Conservation (phyloP, 192 early-diverging fungal species). For the Thamnidium elegans region DNA sequence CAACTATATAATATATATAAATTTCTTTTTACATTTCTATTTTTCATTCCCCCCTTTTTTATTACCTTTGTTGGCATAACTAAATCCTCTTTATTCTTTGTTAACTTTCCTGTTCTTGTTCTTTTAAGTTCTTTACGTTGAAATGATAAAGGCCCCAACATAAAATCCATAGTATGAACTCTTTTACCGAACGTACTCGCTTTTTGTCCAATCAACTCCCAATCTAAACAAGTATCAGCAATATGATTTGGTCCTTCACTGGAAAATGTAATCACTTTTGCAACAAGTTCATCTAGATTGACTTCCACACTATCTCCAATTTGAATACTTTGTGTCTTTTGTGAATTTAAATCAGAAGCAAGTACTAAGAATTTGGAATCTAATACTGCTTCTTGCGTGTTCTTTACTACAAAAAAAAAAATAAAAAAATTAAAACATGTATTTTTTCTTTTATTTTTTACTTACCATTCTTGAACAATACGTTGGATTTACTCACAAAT, state of each 20-base stretch:
- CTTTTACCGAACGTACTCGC: constrained; percentile 51
- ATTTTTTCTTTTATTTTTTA: not conserved
- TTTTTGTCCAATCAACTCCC: constrained; percentile 56
- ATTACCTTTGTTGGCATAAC: constrained; percentile 44
- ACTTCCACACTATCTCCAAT: constrained; percentile 57
- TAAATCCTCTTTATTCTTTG: constrained; percentile 47
- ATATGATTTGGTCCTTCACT: constrained; percentile 47
- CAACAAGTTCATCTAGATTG: constrained; percentile 74
- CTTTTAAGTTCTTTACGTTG: constrained; percentile 50
- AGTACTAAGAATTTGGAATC: constrained; percentile 81
- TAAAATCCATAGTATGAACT: constrained; percentile 72
- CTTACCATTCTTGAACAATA: constrained; percentile 19
- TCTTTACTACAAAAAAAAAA: constrained; percentile 52
- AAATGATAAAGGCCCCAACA: constrained; percentile 74
- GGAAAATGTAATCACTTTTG: constrained; percentile 44
- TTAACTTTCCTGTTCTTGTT: constrained; percentile 34
- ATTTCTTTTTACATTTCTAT: not conserved
- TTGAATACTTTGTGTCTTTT: constrained; percentile 75
- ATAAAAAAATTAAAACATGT: not conserved
- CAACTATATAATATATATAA: constrained; percentile 29
- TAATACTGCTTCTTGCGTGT: constrained; percentile 83
- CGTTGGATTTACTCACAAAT: constrained; percentile 38
- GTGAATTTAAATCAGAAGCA: constrained; percentile 69
- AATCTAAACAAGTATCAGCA: constrained; percentile 45
- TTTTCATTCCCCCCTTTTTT: not conserved